Evolutionary conservation across 139 green algal genomes (phyloP).

Genomic region (Chlorella vulgaris): DNA sequence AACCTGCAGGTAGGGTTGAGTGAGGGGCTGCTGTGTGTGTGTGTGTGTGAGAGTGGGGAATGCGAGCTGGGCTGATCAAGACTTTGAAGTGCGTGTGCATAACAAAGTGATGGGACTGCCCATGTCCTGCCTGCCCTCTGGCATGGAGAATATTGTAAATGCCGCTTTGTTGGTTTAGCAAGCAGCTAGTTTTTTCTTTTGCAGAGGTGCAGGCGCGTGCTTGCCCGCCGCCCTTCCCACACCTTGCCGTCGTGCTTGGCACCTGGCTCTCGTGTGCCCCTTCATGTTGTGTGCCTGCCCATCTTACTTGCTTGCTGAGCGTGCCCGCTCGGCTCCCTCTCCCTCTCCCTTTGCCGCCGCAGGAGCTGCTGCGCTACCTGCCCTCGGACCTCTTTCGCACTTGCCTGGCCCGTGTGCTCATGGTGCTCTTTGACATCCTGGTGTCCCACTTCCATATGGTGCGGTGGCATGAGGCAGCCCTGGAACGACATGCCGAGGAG

Average conservation of each 20-base stretch:
- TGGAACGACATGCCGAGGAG: constrained; percentile 26
- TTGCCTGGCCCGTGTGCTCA: constrained; percentile 55
- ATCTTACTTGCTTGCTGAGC: background rate
- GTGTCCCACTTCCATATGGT: constrained; percentile 52
- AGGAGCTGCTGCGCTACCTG: constrained; percentile 52
- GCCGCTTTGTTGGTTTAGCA: too few relatives aligned
- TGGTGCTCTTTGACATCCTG: constrained; percentile 64
- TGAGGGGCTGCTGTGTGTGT: background rate
- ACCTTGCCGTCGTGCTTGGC: too few relatives aligned
- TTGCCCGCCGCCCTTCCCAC: too few relatives aligned
- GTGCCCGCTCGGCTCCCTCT: background rate
- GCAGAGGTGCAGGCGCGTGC: background rate
- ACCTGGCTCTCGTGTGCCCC: too few relatives aligned
- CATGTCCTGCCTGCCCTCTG: too few relatives aligned
- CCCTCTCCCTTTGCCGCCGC: constrained; percentile 1
- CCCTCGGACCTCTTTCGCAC: constrained; percentile 56
- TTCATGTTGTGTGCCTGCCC: background rate
- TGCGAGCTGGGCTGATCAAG: too few relatives aligned
- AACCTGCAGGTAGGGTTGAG: constrained; percentile 38
- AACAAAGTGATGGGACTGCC: too few relatives aligned
- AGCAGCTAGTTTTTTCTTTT: too few relatives aligned
- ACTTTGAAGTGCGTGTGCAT: too few relatives aligned
- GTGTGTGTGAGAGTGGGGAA: too few relatives aligned
- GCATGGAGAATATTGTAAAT: too few relatives aligned
- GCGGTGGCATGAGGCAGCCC: constrained; percentile 47